phyloP scores from a whole-genome alignment of 106 monocot genomes.

The Ottelia alismoides region DNA sequence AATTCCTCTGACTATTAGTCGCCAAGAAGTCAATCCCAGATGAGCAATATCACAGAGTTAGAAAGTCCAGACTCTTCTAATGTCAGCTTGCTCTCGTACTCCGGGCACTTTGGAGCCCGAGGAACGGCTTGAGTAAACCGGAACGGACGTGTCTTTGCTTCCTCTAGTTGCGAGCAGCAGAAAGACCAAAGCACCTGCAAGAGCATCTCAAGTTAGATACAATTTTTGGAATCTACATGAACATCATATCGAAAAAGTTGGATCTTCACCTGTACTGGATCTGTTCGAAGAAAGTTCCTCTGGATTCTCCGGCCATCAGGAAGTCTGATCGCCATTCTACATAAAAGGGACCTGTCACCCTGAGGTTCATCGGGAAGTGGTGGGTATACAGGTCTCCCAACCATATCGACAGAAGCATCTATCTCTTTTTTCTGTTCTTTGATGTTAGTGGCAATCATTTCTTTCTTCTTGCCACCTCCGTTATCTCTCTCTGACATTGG shows the following conservation, averaged over 20 bases:
- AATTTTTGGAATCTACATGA: background rate
- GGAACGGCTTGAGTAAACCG: slow-evolving; percentile 7
- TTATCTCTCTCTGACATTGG: too few relatives aligned
- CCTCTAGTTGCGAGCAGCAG: slow-evolving; percentile 4
- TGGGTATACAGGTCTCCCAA: slow-evolving; percentile 32
- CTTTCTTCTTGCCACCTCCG: too few relatives aligned
- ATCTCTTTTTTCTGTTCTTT: too few relatives aligned
- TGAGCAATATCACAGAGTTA: slow-evolving; percentile 9
- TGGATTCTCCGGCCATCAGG: slow-evolving; percentile 62
- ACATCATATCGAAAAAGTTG: background rate
- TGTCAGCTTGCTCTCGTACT: slow-evolving; percentile 3
- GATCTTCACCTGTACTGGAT: slow-evolving; percentile 48
- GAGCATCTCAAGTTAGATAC: background rate
- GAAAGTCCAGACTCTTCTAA: slow-evolving; percentile 13
- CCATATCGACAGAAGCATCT: too few relatives aligned
- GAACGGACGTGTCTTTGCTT: slow-evolving; percentile 1
- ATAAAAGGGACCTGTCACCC: slow-evolving; percentile 35
- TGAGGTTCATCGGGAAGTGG: slow-evolving; percentile 77
- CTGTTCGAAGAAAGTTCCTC: slow-evolving; percentile 48
- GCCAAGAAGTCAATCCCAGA: slow-evolving; percentile 7
- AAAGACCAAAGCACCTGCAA: slow-evolving; percentile 18
- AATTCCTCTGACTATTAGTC: too few relatives aligned
- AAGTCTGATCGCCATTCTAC: slow-evolving; percentile 58
- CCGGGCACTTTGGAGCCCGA: slow-evolving; percentile 3
- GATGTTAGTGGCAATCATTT: too few relatives aligned